Percentiles rank a stretch among this genome's conserved stretches.
These are phyloP conservation scores for Fusarium denticulatum DNA, from an alignment of 2,329 filamentous ascomycete genomes.

Conservation along the genomic window DNA sequence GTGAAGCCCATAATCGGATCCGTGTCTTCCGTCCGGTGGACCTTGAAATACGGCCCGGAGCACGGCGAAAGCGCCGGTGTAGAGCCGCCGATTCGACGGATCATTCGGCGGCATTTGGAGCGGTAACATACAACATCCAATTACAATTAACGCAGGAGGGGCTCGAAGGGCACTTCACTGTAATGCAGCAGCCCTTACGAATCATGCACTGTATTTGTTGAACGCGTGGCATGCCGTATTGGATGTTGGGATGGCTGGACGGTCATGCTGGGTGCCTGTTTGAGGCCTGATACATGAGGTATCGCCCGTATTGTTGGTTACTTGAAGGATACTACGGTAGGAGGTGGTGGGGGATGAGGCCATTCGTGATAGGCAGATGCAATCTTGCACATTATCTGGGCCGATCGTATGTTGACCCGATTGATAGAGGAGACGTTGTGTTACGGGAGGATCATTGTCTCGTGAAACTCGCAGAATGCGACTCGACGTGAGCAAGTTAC, in stretches of 20 bases:
- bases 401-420: neutral
- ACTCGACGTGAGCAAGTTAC: neutral
- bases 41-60: constrained; percentile 31
- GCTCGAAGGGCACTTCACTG: neutral
- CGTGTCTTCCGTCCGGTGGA: constrained; percentile 9
- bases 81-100: constrained; percentile 20
- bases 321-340: constrained; percentile 18
- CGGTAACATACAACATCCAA: neutral
- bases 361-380: constrained; percentile 5
- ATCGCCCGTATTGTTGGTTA: constrained; percentile 6
- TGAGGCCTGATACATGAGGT: constrained; percentile 12
- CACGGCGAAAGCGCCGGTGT: constrained; percentile 5
- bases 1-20: constrained; percentile 5
- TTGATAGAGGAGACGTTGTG: neutral
- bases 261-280: constrained; percentile 2
- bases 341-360: constrained; percentile 7
- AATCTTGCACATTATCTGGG: neutral
- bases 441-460: neutral
- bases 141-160: neutral
- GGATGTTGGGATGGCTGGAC: constrained; percentile 9
- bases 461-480: neutral
- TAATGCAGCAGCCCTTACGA: neutral
- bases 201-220: constrained; percentile 33
- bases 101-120: neutral
- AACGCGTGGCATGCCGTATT: constrained; percentile 34